These are phyloP conservation scores for Trichoderma endophyticum DNA, from an alignment of 2,329 filamentous ascomycete species.

Conservation along the genomic window DNA sequence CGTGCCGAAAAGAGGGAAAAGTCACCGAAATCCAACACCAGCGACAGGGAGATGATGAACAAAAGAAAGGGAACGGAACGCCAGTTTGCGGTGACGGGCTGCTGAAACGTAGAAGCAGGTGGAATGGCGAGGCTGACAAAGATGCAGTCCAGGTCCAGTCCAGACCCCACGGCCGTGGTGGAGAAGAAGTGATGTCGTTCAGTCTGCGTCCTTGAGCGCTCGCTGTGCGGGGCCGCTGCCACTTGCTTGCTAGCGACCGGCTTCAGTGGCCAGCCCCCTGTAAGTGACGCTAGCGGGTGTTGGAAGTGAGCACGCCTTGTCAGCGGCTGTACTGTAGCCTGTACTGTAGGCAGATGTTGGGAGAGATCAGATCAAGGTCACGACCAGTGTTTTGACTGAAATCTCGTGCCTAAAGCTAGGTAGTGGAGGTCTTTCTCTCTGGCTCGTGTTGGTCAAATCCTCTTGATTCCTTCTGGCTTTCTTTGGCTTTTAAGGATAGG, in stretches of 20 bases:
- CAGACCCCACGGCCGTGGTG: constrained; percentile 11
- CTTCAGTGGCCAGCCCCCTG: constrained; percentile 6
- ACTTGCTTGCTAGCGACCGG: background rate
- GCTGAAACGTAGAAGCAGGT: constrained; percentile 15
- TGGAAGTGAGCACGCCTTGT: background rate
- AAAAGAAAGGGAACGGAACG: constrained; percentile 5
- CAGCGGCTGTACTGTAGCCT: background rate
- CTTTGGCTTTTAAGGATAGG: background rate
- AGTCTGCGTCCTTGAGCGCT: background rate
- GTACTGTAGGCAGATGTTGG: background rate
- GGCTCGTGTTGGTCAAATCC: background rate
- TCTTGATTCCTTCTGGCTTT: background rate
- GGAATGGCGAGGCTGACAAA: constrained; percentile 21
- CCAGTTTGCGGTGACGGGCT: background rate
- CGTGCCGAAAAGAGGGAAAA: background rate
- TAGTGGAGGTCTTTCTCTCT: background rate
- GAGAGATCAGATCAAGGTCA: background rate
- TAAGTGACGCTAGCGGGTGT: constrained; percentile 2
- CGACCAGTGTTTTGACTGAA: too few species aligned
- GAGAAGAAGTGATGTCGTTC: constrained; percentile 16
- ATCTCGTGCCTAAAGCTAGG: background rate
- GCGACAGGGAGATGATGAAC: background rate
- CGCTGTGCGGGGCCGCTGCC: constrained; percentile 13
- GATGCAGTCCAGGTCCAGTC: background rate
- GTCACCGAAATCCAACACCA: background rate